Evolutionary conservation across 306 rosid genomes (phyloP).

Genomic region (Lathyrus tuberosus): DNA sequence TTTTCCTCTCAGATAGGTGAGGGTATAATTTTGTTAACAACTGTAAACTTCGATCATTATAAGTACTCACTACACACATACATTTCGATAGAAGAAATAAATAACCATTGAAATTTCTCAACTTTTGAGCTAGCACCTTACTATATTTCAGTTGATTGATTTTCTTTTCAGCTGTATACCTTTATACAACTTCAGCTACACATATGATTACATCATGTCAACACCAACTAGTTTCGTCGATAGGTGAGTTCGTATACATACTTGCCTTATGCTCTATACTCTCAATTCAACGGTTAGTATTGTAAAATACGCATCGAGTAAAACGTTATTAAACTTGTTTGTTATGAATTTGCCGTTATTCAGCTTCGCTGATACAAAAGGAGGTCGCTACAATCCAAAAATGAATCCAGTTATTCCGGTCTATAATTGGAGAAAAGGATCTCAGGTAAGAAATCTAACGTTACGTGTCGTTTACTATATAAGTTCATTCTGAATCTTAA

Average conservation of each 20-base stretch:
- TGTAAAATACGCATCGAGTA: neutral
- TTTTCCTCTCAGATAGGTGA: constrained; percentile 98
- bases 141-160: constrained; percentile 68
- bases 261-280: constrained; percentile 6
- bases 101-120: neutral
- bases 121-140: constrained; percentile 44
- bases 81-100: constrained; percentile 19
- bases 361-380: constrained; percentile 97
- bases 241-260: constrained; percentile 67
- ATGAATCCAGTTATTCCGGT: constrained; percentile 91
- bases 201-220: constrained; percentile 87
- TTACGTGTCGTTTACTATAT: constrained; percentile 18
- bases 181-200: constrained; percentile 91
- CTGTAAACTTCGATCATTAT: constrained; percentile 9
- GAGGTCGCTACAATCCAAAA: constrained; percentile 94
- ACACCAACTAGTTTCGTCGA: constrained; percentile 89
- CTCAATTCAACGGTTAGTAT: neutral
- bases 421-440: constrained; percentile 94
- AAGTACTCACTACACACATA: neutral
- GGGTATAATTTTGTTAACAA: constrained; percentile 48
- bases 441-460: constrained; percentile 66
- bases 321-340: neutral
- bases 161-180: constrained; percentile 95
- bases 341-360: constrained; percentile 30
- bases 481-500: constrained; percentile 31